These are phyloP conservation scores for Chaetoceros muelleri DNA, from an alignment of 108 stramenopile species.

Conservation along the genomic window DNA sequence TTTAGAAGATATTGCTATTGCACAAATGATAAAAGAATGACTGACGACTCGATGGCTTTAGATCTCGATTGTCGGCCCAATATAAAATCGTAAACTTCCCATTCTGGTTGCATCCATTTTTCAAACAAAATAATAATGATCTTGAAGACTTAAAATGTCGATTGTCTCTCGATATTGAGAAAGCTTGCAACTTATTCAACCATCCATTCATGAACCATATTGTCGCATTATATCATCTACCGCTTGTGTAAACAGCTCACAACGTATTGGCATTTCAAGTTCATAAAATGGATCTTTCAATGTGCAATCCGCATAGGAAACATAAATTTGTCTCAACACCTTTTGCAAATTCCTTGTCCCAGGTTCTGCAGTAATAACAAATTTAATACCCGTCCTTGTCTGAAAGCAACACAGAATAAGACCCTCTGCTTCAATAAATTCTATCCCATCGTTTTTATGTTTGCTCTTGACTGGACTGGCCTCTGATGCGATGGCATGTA, in stretches of 20 bases:
- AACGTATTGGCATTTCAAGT: conserved; percentile 84
- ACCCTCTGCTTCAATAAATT: conserved; percentile 65
- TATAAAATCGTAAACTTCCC: no score
- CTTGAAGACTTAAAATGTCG: no score
- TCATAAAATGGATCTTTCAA: conserved; percentile 88
- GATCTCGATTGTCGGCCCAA: no score
- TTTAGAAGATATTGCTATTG: no score
- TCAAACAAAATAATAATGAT: no score
- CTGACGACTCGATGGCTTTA: no score
- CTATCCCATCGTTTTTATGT: conserved; percentile 73
- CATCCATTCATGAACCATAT: no score
- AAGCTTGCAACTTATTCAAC: no score
- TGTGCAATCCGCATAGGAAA: conserved; percentile 73
- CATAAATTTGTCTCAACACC: conserved; percentile 67
- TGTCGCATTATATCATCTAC: conserved; percentile 60
- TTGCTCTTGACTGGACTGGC: conserved; percentile 57
- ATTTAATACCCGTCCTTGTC: conserved; percentile 80
- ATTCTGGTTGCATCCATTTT: no score
- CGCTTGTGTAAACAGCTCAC: conserved; percentile 64
- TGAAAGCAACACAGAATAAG: conserved; percentile 60
- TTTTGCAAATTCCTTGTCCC: conserved; percentile 45
- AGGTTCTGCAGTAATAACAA: conserved; percentile 79
- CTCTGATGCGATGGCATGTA: conserved; percentile 81
- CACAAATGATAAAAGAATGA: no score
- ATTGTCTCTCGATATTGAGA: no score